Evolutionary conservation across 2,329 filamentous ascomycete genomes (phyloP).

Genomic region (Talaromyces sp.): DNA sequence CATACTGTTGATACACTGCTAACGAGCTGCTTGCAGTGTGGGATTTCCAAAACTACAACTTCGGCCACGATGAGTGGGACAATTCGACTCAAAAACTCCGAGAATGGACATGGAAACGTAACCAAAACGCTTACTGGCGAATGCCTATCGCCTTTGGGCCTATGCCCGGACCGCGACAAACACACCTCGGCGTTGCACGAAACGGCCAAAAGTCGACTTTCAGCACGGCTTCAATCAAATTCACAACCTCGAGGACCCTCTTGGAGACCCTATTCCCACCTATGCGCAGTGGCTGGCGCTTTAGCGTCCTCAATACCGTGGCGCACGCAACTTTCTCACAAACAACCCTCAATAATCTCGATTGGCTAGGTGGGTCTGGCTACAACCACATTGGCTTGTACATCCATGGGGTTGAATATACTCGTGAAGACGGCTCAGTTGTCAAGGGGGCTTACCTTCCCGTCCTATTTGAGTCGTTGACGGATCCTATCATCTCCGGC

Average conservation of each 20-base stretch:
- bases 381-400: slow-evolving; percentile 60
- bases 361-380: slow-evolving; percentile 60
- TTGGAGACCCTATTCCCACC: slow-evolving; percentile 51
- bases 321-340: slow-evolving; percentile 44
- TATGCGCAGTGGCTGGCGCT: slow-evolving; percentile 36
- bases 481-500: slow-evolving; percentile 60
- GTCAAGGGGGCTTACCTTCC: slow-evolving; percentile 55
- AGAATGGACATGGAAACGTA: slow-evolving; percentile 47
- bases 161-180: slow-evolving; percentile 46
- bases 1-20: not conserved
- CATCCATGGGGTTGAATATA: slow-evolving; percentile 60
- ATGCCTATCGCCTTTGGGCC: slow-evolving; percentile 49
- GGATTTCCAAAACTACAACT: slow-evolving; percentile 51
- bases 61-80: slow-evolving; percentile 59
- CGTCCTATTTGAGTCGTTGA: slow-evolving; percentile 56
- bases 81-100: slow-evolving; percentile 51
- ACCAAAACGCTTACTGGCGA: slow-evolving; percentile 41
- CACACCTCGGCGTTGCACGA: slow-evolving; percentile 30
- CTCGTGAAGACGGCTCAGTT: slow-evolving; percentile 47
- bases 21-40: slow-evolving; percentile 28
- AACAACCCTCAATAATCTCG: slow-evolving; percentile 48
- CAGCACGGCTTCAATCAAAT: slow-evolving; percentile 48
- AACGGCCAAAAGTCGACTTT: slow-evolving; percentile 36
- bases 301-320: slow-evolving; percentile 45
- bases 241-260: slow-evolving; percentile 51